These are phyloP conservation scores for Mortierella sp. DNA, from an alignment of 371 early-diverging fungal genomes.

Conservation along the genomic window DNA sequence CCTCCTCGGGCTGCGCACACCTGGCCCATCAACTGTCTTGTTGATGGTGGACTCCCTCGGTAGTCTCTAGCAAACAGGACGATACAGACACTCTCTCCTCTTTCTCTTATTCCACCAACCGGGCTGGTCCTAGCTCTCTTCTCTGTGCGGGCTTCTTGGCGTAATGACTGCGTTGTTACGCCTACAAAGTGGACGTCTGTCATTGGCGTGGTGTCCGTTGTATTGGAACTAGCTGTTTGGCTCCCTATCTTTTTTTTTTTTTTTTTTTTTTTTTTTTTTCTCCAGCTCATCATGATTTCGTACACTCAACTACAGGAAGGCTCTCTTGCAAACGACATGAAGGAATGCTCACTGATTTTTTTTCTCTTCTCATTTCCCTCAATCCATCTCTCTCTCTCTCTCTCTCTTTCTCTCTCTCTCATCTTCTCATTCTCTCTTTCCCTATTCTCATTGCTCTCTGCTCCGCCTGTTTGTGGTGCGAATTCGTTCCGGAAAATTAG, in stretches of 20 bases:
- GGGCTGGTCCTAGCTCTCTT: no score
- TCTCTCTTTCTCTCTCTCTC: neutral
- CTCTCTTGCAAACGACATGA: no score
- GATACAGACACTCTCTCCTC: no score
- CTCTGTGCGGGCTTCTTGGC: no score
- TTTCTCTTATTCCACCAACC: no score
- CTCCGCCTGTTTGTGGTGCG: no score
- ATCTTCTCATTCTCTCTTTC: neutral
- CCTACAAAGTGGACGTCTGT: no score
- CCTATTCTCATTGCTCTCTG: neutral
- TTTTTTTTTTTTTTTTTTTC: neutral
- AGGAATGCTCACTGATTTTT: no score
- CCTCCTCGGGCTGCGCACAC: no score
- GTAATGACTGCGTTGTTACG: neutral
- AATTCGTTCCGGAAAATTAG: slow-evolving; percentile 10
- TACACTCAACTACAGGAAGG: neutral
- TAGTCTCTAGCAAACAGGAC: no score
- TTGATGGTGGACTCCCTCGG: no score
- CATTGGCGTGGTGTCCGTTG: neutral
- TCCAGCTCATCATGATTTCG: neutral
- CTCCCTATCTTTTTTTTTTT: neutral
- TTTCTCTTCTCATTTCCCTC: neutral
- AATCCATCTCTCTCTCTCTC: neutral
- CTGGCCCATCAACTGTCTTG: no score
- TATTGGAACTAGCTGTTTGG: neutral